Percentiles rank a stretch among this genome's conserved stretches.
These are phyloP conservation scores for Mentha longifolia DNA, from an alignment of 257 asterid genomes.

Conservation along the genomic window DNA sequence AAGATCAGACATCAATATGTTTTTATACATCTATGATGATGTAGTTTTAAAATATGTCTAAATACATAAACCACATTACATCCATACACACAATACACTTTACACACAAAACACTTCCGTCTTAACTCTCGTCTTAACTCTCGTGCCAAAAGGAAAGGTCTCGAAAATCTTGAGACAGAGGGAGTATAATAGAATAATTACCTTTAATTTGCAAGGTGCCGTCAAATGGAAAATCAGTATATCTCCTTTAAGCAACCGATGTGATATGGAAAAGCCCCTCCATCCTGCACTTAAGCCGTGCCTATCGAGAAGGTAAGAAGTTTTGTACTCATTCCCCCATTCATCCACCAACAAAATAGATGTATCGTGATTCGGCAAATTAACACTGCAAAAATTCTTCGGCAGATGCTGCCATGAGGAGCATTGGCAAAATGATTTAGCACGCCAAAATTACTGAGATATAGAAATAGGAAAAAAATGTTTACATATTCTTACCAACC, in stretches of 20 bases:
- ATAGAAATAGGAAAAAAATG: constrained; percentile 13
- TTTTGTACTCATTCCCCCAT: constrained; percentile 78
- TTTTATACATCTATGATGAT: too few species aligned
- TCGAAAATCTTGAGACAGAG: too few species aligned
- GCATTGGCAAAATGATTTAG: constrained; percentile 22
- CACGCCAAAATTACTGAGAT: background rate
- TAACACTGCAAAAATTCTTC: constrained; percentile 51
- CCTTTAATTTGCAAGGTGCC: constrained; percentile 84
- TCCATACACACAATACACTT: too few species aligned
- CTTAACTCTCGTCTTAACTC: too few species aligned
- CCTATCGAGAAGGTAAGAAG: constrained; percentile 69
- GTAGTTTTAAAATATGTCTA: too few species aligned
- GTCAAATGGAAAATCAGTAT: constrained; percentile 69
- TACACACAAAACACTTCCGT: too few species aligned
- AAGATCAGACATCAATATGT: too few species aligned
- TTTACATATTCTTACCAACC: constrained; percentile 66
- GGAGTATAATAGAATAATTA: constrained; percentile 33
- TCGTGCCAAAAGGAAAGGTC: too few species aligned
- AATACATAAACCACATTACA: too few species aligned
- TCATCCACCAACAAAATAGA: constrained; percentile 74
- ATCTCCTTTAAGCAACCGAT: constrained; percentile 79
- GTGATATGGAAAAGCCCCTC: constrained; percentile 82
- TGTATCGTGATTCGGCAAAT: constrained; percentile 69
- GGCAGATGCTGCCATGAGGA: constrained; percentile 72
- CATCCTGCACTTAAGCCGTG: constrained; percentile 94